Evolutionary conservation across 179 eudicot species (phyloP), one percentile per base, ranked within the genome.

Genomic region (Corrigiola litoralis): DNA sequence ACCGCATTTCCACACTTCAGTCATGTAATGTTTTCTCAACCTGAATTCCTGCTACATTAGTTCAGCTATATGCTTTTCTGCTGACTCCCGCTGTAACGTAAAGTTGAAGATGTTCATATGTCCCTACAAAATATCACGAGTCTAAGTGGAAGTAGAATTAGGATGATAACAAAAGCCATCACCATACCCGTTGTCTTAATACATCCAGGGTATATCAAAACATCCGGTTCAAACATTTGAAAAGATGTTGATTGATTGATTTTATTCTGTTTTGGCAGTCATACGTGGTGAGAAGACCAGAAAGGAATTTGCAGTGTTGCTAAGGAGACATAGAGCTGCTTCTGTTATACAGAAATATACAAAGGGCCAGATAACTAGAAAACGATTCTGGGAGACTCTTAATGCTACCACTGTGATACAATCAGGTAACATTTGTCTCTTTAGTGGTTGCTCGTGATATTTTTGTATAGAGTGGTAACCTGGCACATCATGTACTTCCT

Each of bases 201-300:
- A 62, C 28, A 8, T 29, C 20, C 18, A 24, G 18, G 38, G n/a
- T 24, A 16, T 28, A n/a, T 57, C 36, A 24, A 11, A 24, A 18
- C 23, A 24, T 27, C 28, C 24, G 20, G 46, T 45, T 10, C 20
- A 16, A 36, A 21, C 6, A 4, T n/a, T 24, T 57, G 32, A 32
- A 59, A 3, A 17, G 66, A 61, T 61, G 16, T 42, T n/a, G n/a
- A 32, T 36, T 41, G 5, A 13, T 16, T 37, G n/a, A 46, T 27
- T 65, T 58, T n/a, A 49, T 45, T 21, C 27, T 25, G 38, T 46
- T 64, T 51, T 58, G 37, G 67, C 88, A 95, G 99, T 83, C 77
- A 76, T 87, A 40, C 97, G 97, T 47, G 97, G 85, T 59, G 97
- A 88, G 72, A 91, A 82, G 76, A 73, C 85, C 58, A 87, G 99